Base-by-base conservation (phyloP, 2,329 filamentous ascomycete genomes). In the Aspergillus intermedius region DNA sequence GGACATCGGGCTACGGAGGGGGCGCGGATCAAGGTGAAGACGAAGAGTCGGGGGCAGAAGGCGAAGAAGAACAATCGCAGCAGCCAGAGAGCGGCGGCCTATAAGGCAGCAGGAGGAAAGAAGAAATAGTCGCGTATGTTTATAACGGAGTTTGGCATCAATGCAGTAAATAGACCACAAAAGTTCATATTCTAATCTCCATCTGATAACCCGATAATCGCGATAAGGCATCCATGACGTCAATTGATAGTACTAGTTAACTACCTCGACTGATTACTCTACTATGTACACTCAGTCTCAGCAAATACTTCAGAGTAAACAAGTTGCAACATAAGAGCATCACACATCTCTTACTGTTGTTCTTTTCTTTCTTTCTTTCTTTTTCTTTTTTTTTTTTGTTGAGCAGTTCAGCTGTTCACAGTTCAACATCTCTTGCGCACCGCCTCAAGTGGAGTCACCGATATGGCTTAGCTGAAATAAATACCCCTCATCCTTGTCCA, bases 31-130 rank as follows among this genome's bases (percentile, higher is more conserved):
- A 69, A 63, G 39, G 54, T 69, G 32, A 69, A 66, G 58, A 60
- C 58, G 25, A 70, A 70, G 61, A 66, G 65, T 47, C 66, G 69
- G 45, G 67, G 66, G 28, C 61, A 58, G n/a, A 66, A 68, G 49
- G 69, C 64, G 19, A 72, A 73, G 54, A 64, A 62, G 35, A 69
- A 69, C 47, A 70, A 62, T 44, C 60, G 72, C 32, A 72, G 71
- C 54, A 67, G 62, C 49, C 64, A 66, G 56, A 66, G 72, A 45
- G 72, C 69, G 43, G 71, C 71, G 5, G 66, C 69, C 13, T 75
- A 69, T 57, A 67, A 63, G 54, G 69, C 68, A 47, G 59, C 64
- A 6, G 67, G 67, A 49, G 64, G 64, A 12, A 64, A 62, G 49
- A 61, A 57, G 49, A 48, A 48, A 6, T 52, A 55, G 40, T 39